Evolutionary conservation across 441 rosid genomes (phyloP).

Genomic region (Aleurites moluccanus): DNA sequence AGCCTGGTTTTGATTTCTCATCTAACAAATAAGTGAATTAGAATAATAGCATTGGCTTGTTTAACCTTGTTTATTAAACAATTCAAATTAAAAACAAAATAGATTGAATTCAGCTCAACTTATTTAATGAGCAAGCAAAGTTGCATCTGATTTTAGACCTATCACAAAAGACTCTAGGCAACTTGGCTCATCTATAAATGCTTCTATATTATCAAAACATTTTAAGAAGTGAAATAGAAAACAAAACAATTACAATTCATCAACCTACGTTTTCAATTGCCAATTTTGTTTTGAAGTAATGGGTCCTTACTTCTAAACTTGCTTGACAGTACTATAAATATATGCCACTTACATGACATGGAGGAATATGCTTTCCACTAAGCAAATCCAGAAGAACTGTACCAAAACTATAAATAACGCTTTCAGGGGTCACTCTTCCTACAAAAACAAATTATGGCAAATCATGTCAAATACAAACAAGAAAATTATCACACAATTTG

Average conservation of each 20-base stretch:
- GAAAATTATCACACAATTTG: neutral
- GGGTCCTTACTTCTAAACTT: constrained; percentile 3
- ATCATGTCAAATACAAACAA: neutral
- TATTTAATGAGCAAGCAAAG: neutral
- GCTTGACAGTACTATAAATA: neutral
- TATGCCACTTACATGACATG: constrained; percentile 68
- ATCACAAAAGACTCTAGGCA: neutral
- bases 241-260: neutral
- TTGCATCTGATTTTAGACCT: neutral
- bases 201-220: neutral
- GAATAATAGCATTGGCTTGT: neutral
- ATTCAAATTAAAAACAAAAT: neutral
- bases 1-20: neutral
- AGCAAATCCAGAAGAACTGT: constrained; percentile 82
- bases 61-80: neutral
- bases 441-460: constrained; percentile 16
- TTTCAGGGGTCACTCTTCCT: constrained; percentile 86
- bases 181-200: neutral
- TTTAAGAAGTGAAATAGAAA: neutral
- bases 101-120: neutral
- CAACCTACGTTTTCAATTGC: neutral
- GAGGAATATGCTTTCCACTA: constrained; percentile 93
- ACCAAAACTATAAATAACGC: constrained; percentile 88
- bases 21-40: neutral
- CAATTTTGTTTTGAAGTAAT: neutral